Base-by-base conservation (phyloP, 148 eudicot species). In the Silene uniflora region DNA sequence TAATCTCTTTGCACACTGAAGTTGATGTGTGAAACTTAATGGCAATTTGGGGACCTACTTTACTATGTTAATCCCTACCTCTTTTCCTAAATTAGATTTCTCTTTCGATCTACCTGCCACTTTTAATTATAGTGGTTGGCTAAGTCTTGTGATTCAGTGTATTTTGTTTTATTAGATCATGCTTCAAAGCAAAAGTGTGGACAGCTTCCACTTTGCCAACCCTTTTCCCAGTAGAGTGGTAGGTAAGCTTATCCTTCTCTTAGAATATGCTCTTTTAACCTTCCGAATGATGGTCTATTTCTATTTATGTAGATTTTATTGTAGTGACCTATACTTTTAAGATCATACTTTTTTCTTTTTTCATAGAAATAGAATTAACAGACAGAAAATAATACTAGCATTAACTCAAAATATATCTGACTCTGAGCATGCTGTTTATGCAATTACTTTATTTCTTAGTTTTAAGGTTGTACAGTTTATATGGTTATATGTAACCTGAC, bases 111-210 rank as follows among this genome's bases (percentile, higher is more conserved):
- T 75, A 75, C 58, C 62, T 67, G 25, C 56, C 63, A 19, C 49
- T 62, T 62, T 49, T 25, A 62, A 29, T 77, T 63, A 71, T 49
- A 72, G 63, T 32, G 39, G 76, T 64, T 77, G 61, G 39, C 32
- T 39, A 18, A 54, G n/a, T 24, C 16, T 62, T 44, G 65, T 71
- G 52, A 62, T 77, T 62, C 65, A 63, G 67, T 72, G 24, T 65
- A 10, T n/a, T 62, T n/a, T 60, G 64, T 29, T 62, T 62, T 59
- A 47, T 71, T 29, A 77, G 61, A 63, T 71, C 27, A n/a, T 72
- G 22, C 71, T 46, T 23, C 47, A 77, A 77, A 71, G 75, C 63
- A 63, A 78, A 78, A 72, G 65, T 78, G 66, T 64, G 56, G 76
- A 78, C 54, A 77, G 2, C n/a, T 52, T n/a, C 71, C 75, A 77